These are phyloP conservation scores for Phlyctochytrium arcticum DNA, from an alignment of 192 early-diverging fungal species.

Conservation along the genomic window DNA sequence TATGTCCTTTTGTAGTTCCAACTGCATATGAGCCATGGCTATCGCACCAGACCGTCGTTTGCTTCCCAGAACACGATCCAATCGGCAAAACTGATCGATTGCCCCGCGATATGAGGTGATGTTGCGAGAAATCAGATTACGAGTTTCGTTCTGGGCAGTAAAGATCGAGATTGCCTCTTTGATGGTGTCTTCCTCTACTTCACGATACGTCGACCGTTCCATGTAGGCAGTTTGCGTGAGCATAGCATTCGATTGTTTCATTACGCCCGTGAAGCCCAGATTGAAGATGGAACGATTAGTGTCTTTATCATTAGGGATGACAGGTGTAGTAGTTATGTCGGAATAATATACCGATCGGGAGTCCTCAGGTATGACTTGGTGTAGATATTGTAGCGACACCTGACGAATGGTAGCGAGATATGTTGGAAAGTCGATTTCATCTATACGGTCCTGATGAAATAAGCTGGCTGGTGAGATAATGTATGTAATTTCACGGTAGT, in stretches of 20 bases:
- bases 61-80: conserved; percentile 2
- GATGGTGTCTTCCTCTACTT: not conserved
- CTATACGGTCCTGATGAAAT: not conserved
- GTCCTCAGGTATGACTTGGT: not conserved
- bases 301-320: not conserved
- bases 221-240: not conserved
- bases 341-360: not conserved
- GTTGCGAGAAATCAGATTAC: not conserved
- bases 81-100: not conserved
- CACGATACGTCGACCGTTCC: not conserved
- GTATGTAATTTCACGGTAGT: not conserved
- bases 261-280: not conserved
- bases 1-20: not conserved
- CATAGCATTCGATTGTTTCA: not conserved
- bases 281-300: not conserved
- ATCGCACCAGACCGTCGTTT: not conserved
- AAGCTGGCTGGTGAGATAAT: not conserved
- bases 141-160: not conserved
- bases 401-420: not conserved
- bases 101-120: not conserved
- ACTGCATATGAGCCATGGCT: not conserved
- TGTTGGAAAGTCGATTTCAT: not conserved
- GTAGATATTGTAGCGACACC: not conserved
- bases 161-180: not conserved
- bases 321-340: not conserved